Conservation (phyloP, 1,139 yeast species). For the Taphrina betulina region DNA sequence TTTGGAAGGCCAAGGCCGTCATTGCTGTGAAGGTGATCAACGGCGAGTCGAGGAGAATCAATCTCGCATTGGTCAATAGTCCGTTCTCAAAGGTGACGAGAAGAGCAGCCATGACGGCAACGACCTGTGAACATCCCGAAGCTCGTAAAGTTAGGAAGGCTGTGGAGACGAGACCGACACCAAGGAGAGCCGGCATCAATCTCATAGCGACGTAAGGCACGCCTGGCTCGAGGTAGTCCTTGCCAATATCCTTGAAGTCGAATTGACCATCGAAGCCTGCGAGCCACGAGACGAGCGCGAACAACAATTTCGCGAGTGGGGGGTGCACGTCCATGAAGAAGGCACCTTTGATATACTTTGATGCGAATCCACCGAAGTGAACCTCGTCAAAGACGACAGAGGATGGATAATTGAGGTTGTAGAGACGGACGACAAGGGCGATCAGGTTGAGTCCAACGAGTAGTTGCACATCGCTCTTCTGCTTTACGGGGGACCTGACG, state of each 20-base stretch:
- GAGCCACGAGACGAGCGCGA: conserved; percentile 68
- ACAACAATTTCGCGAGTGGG: conserved; percentile 85
- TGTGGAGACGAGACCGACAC: conserved; percentile 74
- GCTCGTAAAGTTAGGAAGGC: conserved; percentile 78
- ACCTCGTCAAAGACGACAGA: conserved; percentile 91
- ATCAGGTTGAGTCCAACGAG: conserved; percentile 55
- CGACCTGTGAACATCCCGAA: conserved; percentile 79
- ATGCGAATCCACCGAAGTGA: conserved; percentile 68
- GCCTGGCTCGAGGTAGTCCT: conserved; percentile 46
- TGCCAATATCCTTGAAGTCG: conserved; percentile 70
- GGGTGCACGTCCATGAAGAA: conserved; percentile 95
- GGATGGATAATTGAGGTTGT: conserved; percentile 63
- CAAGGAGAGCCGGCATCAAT: conserved; percentile 76
- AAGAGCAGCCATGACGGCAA: conserved; percentile 66
- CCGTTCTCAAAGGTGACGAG: conserved; percentile 81
- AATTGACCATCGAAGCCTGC: conserved; percentile 81
- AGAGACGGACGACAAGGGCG: conserved; percentile 60
- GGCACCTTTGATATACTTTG: conserved; percentile 63
- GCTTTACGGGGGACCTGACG: not conserved
- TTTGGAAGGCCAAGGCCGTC: conserved; percentile 74
- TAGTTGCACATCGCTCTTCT: conserved; percentile 35
- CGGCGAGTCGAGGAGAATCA: conserved; percentile 87
- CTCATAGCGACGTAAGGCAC: conserved; percentile 82
- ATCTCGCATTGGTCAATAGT: conserved; percentile 82
- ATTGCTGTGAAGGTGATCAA: conserved; percentile 87